Conservation (phyloP, 768 basidiomycete species). For the Rhodocollybia butyracea region DNA sequence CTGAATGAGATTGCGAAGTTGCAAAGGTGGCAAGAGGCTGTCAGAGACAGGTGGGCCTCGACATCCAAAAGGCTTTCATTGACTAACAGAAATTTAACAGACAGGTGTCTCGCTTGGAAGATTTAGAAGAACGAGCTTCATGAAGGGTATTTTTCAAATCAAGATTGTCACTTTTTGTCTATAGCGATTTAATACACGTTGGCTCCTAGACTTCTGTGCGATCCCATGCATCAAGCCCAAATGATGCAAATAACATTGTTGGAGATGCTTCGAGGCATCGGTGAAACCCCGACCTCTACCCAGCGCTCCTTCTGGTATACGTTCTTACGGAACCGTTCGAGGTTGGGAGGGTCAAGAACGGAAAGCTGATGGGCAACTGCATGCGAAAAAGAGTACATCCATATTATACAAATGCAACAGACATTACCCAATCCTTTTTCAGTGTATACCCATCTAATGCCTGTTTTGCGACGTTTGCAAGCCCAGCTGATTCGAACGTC, state of each 20-base stretch:
- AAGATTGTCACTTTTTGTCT: not conserved
- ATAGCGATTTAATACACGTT: not conserved
- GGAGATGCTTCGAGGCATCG: conserved; percentile 5
- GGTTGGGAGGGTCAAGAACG: conserved; percentile 8
- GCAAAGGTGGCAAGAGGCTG: conserved; percentile 94
- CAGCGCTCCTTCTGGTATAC: conserved; percentile 3
- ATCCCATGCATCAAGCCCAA: conserved; percentile 2
- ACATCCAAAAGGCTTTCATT: not conserved
- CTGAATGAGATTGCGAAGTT: conserved; percentile 90
- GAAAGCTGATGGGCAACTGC: conserved; percentile 11
- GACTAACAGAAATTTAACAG: conserved; percentile 20
- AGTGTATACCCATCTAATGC: conserved; percentile 83
- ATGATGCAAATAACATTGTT: conserved; percentile 5
- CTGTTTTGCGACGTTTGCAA: conserved; percentile 75
- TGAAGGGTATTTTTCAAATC: not conserved
- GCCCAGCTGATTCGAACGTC: conserved; percentile 69
- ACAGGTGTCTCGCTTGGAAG: conserved; percentile 50
- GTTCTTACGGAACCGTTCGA: conserved; percentile 5
- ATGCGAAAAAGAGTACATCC: not conserved
- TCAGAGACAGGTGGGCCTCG: conserved; percentile 70
- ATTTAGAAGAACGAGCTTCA: conserved; percentile 30
- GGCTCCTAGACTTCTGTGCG: no score
- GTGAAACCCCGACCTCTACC: conserved; percentile 2
- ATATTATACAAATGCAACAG: conserved; percentile 60
- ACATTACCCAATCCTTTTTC: conserved; percentile 85